Percentiles rank a stretch among this genome's conserved stretches.
Conservation (phyloP, 352 stramenopile species). For the Pythium chondricola region DNA sequence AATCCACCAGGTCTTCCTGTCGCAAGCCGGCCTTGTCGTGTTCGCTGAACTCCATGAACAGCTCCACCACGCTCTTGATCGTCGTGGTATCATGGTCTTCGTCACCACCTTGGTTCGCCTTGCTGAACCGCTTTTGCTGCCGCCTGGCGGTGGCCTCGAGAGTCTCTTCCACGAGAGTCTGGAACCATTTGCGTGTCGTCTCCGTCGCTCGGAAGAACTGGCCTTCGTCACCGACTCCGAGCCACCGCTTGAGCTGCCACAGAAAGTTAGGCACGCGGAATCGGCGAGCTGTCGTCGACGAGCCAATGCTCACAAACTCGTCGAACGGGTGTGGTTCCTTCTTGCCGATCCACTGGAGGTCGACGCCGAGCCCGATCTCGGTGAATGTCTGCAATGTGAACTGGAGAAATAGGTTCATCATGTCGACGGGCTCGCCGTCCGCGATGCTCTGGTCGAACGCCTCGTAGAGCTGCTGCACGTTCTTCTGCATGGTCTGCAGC, state of each 20-base stretch:
- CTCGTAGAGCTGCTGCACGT: neutral
- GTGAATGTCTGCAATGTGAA: slow-evolving; percentile 47
- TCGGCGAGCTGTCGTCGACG: slow-evolving; percentile 26
- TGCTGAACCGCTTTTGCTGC: too few species aligned
- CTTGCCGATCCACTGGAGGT: slow-evolving; percentile 27
- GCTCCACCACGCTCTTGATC: slow-evolving; percentile 3
- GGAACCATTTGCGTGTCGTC: too few species aligned
- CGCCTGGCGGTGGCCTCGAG: too few species aligned
- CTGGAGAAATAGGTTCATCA: slow-evolving; percentile 26
- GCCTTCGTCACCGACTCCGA: slow-evolving; percentile 35
- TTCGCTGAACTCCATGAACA: slow-evolving; percentile 5
- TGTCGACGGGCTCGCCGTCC: neutral
- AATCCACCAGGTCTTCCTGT: slow-evolving; percentile 47
- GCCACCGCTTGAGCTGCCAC: slow-evolving; percentile 44
- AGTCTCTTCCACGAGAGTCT: too few species aligned
- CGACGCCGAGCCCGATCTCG: slow-evolving; percentile 36
- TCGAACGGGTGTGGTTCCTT: slow-evolving; percentile 33
- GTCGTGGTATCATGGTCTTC: slow-evolving; percentile 14
- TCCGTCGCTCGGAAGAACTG: too few species aligned
- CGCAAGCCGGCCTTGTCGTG: slow-evolving; percentile 19
- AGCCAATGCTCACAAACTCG: slow-evolving; percentile 23
- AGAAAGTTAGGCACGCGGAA: slow-evolving; percentile 38
- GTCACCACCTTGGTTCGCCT: too few species aligned
- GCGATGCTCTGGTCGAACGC: neutral
- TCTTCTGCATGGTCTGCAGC: neutral